Evolutionary conservation across 2,329 filamentous ascomycete genomes (phyloP), one percentile per base, ranked within the genome.

Genomic region (Pseudogymnoascus pannorum): DNA sequence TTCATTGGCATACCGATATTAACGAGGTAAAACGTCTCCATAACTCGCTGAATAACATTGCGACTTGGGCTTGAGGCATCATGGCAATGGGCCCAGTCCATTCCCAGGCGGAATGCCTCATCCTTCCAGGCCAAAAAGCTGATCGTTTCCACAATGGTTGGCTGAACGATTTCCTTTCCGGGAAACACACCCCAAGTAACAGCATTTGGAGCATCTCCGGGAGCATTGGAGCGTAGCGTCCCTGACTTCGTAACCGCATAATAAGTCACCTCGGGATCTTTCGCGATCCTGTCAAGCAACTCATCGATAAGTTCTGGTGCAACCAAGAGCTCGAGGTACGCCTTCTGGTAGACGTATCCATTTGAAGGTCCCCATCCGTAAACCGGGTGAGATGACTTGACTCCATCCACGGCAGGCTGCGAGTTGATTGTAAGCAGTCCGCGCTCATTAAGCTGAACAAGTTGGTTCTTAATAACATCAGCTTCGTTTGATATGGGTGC

Each of bases 171-270:
- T 75, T 99, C 94, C 74, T 97, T 96, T 62, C 94, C 94, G 0
- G 94, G 93, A 78, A 97, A 99, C 33, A 99, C 95, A 75, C 94
- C 94, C 94, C 94, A 99, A 1, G 94, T 99, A 58, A 99, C 90
- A n/a, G 94, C 94, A 70, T 99, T 99, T 36, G 94, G 94, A 5
- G 91, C 90, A 68, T 95, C 91, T 20, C 86, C 84, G 7, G 87
- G 86, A 1, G 91, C 87, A 71, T 99, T 97, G 26, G 91, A 94
- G 74, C 86, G 87, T 61, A 97, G 80, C 62, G 87, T 84, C 26
- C 93, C 92, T 18, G 82, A 81, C 74, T 91, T 92, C 69, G 90
- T 94, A 64, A 97, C 91, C 54, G 92, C 91, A 70, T 97, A 96
- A 78, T 95, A 99, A 0, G 93, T 97, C 71, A 99, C 79, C 67